Percentiles rank a stretch among this genome's conserved stretches.
phyloP scores from a whole-genome alignment of 192 early-diverging fungal species.

The Rhizophagus clarus region DNA sequence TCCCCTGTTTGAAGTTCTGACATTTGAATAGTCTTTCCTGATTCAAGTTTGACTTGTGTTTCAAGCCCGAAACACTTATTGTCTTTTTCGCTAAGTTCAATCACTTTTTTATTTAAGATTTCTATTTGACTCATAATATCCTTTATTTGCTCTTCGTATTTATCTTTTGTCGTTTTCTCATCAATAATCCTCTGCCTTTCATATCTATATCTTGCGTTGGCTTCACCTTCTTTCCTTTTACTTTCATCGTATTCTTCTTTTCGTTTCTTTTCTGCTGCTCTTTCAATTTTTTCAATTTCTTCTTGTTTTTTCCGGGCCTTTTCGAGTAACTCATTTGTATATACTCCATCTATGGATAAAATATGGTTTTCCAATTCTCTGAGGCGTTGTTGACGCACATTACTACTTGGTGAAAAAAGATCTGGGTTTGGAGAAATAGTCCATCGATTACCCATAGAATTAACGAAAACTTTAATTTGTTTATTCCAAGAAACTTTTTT shows the following conservation, averaged over 20 bases:
- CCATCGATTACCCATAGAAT: neutral
- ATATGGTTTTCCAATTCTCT: neutral
- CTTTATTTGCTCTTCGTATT: neutral
- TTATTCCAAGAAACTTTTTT: neutral
- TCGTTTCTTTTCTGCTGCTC: neutral
- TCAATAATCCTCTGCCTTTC: neutral
- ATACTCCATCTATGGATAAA: neutral
- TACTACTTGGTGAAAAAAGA: neutral
- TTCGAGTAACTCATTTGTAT: neutral
- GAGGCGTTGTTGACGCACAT: too few species aligned
- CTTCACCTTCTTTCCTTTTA: neutral
- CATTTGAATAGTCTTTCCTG: neutral
- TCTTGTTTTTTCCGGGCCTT: neutral
- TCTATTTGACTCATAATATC: neutral
- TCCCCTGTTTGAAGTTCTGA: constrained; percentile 18
- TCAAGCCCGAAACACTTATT: too few species aligned
- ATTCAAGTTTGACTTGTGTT: too few species aligned
- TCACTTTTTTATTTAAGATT: too few species aligned
- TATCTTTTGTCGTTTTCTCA: neutral
- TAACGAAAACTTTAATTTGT: neutral
- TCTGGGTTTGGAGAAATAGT: constrained; percentile 3
- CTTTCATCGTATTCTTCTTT: neutral
- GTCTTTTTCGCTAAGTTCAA: too few species aligned
- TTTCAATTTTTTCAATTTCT: neutral
- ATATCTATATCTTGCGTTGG: neutral